A percentile compares a stretch with the other conserved stretches of the same genome.
phyloP scores from a whole-genome alignment of 495 filamentous ascomycete genomes.

The Podospora bellae-mahoneyi region DNA sequence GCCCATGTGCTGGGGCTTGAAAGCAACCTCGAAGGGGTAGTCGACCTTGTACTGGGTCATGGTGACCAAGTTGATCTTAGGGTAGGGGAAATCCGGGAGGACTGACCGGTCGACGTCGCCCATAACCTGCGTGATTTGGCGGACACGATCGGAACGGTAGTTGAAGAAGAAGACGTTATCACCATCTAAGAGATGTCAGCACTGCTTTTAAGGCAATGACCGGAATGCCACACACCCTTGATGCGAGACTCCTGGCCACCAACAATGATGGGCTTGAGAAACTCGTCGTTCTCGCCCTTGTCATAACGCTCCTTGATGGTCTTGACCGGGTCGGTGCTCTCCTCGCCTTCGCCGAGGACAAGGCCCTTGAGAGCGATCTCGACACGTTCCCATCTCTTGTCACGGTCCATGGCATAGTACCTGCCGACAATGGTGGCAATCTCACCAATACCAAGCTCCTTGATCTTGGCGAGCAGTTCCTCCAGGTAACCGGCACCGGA shows the following conservation, averaged over 20 bases:
- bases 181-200: conserved; percentile 55
- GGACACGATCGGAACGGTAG: conserved; percentile 97
- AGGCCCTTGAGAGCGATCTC: conserved; percentile 86
- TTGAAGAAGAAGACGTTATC: conserved; percentile 99
- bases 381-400: conserved; percentile 97
- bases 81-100: conserved; percentile 87
- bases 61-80: conserved; percentile 87
- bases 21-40: conserved; percentile 90
- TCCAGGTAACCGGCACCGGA: conserved; percentile 82
- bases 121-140: conserved; percentile 91
- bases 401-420: conserved; percentile 99
- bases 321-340: conserved; percentile 75
- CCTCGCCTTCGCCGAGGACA: conserved; percentile 79
- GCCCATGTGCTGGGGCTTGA: conserved; percentile 90
- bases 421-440: conserved; percentile 92
- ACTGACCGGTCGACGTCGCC: conserved; percentile 89
- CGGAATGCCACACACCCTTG: conserved; percentile 57
- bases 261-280: conserved; percentile 96
- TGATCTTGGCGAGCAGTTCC: conserved; percentile 68
- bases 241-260: conserved; percentile 79
- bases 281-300: conserved; percentile 89
- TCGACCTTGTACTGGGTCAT: conserved; percentile 99
- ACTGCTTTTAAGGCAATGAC: neutral
- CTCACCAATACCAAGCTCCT: conserved; percentile 81
- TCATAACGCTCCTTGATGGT: conserved; percentile 85